Conservation (phyloP, 805 yeast genomes). For the Starmerella sirachaensis region DNA sequence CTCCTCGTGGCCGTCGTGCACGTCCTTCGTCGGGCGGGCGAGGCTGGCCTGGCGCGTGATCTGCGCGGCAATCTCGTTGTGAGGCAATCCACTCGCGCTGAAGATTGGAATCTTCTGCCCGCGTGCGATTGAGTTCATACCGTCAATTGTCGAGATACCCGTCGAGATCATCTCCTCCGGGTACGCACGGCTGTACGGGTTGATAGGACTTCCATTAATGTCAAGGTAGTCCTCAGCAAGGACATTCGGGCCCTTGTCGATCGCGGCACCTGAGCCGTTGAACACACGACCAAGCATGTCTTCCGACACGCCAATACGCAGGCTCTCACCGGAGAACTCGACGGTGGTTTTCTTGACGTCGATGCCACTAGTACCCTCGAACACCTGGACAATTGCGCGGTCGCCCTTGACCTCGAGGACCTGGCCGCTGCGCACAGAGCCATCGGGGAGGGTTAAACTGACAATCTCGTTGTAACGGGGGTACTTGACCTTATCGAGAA, state of each 20-base stretch:
- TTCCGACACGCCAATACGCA: conserved; percentile 90
- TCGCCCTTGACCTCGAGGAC: conserved; percentile 95
- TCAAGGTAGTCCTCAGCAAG: conserved; percentile 98
- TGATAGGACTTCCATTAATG: conserved; percentile 97
- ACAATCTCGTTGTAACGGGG: conserved; percentile 95
- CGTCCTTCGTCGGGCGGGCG: conserved; percentile 98
- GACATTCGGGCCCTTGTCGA: conserved; percentile 95
- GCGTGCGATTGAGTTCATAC: conserved; percentile 99
- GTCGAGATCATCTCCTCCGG: conserved; percentile 99
- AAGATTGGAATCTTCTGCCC: conserved; percentile 99
- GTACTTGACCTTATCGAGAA: conserved; percentile 70
- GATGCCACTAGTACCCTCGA: conserved; percentile 97
- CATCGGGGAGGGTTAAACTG: conserved; percentile 92
- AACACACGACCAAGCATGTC: conserved; percentile 96
- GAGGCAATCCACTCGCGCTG: conserved; percentile 98
- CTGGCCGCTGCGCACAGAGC: conserved; percentile 89
- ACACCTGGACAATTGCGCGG: conserved; percentile 96
- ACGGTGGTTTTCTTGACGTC: conserved; percentile 96
- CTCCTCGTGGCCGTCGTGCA: conserved; percentile 99
- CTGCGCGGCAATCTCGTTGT: conserved; percentile 98
- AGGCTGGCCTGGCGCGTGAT: conserved; percentile 99
- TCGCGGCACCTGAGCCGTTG: conserved; percentile 98
- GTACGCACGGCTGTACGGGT: conserved; percentile 94
- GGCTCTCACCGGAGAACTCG: conserved; percentile 90
- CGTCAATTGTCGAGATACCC: conserved; percentile 96